A percentile compares a stretch with the other conserved stretches of the same genome.
These are phyloP conservation scores for Thermothielavioides terrestris DNA, from an alignment of 495 filamentous ascomycete species.

Conservation along the genomic window DNA sequence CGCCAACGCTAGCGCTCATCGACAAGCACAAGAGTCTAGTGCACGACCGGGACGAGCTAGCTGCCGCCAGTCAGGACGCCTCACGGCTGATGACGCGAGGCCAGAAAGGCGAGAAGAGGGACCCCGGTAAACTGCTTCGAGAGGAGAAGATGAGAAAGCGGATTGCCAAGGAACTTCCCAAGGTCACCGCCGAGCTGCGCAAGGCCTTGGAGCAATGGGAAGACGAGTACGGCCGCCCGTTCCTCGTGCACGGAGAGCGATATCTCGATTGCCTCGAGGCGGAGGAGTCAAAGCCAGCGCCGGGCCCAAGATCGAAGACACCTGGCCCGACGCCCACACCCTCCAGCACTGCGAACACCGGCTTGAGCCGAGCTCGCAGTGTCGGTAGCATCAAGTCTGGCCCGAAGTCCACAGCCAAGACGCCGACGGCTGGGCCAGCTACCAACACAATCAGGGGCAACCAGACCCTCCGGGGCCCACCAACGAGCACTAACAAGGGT, in stretches of 20 bases:
- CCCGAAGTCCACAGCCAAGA: constrained; percentile 55
- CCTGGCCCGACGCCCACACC: constrained; percentile 53
- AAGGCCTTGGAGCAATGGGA: constrained; percentile 84
- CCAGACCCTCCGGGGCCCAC: constrained; percentile 8
- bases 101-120: constrained; percentile 79
- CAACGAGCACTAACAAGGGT: constrained; percentile 27
- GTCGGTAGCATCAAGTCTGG: constrained; percentile 32
- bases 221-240: constrained; percentile 85
- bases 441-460: constrained; percentile 25
- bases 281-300: constrained; percentile 51
- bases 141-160: constrained; percentile 99
- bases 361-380: constrained; percentile 33
- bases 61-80: constrained; percentile 84
- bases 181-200: constrained; percentile 71
- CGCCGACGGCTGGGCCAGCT: constrained; percentile 51
- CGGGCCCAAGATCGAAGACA: constrained; percentile 68
- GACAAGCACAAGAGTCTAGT: constrained; percentile 78
- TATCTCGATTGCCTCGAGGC: constrained; percentile 73
- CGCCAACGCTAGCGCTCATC: constrained; percentile 70
- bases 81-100: constrained; percentile 84
- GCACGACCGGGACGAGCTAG: constrained; percentile 77
- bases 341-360: constrained; percentile 33
- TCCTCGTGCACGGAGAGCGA: constrained; percentile 82
- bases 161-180: constrained; percentile 90
- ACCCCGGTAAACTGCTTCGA: constrained; percentile 86